Evolutionary conservation across 768 basidiomycete species (phyloP), one percentile per base, ranked within the genome.

Genomic region (Suillus fuscotomentosus): DNA sequence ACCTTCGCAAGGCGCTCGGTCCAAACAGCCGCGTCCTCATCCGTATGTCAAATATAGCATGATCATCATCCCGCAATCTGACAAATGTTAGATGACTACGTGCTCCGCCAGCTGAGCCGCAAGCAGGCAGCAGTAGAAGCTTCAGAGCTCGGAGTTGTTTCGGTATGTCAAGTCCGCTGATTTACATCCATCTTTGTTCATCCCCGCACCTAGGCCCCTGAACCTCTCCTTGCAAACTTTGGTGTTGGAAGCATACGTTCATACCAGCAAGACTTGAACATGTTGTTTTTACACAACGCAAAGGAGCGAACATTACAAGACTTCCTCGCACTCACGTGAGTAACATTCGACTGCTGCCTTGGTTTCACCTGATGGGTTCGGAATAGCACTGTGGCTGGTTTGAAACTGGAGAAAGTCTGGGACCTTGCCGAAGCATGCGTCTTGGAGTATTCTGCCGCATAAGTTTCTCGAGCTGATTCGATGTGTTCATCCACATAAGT

Each of bases 181-280:
- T 4, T 24, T 14, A 24, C 22, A 1, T 22, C 38, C 62, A 61
- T 64, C 13, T 60, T 48, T 5, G 38, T 8, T 31, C 17, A 5
- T 24, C 7, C 59, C 39, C 20, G 39, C 67, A 10, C 24, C 17
- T 42, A 78, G 76, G 77, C 78, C 2, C 77, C 77, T 36, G 69
- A 72, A 51, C 78, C 75, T 9, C 45, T 78, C 38, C 68, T 76
- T 27, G 65, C 72, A 5, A 79, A 76, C 68, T 77, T 71, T 60
- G 77, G 78, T 17, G 70, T 68, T 10, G 76, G 76, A 3, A 70
- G 67, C 42, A 66, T 71, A 22, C 70, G 71, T 1, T 63, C 71
- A 63, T 74, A 79, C 63, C 63, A 74, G 38, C 68, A 68, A 42
- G 78, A 78, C 50, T 2, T 78, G 55, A 61, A 63, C 2, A 78